phyloP scores from a whole-genome alignment of 306 rosid genomes.

The Glycine latifolia region DNA sequence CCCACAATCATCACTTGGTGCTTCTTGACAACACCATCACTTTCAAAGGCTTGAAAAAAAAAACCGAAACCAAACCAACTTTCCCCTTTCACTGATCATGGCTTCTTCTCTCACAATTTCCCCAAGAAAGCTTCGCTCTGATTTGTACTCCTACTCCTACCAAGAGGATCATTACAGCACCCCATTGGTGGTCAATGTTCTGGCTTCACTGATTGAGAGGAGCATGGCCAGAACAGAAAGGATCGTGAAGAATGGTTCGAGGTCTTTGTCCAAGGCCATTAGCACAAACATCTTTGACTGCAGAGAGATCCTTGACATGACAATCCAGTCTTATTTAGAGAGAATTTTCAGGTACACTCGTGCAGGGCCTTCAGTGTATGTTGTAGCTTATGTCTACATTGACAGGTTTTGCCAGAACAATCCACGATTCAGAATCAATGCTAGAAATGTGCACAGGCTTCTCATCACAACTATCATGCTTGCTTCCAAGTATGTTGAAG shows the following conservation, averaged over 20 bases:
- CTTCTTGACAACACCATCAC: background rate
- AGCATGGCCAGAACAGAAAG: slow-evolving; percentile 84
- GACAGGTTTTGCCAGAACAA: slow-evolving; percentile 84
- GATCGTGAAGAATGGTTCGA: slow-evolving; percentile 61
- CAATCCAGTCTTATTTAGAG: slow-evolving; percentile 76
- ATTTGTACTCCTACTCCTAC: slow-evolving; percentile 75
- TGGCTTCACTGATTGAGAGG: slow-evolving; percentile 89
- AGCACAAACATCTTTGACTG: slow-evolving; percentile 69
- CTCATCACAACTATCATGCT: slow-evolving; percentile 93
- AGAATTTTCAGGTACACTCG: slow-evolving; percentile 87
- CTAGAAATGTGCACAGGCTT: slow-evolving; percentile 85
- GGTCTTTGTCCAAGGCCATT: slow-evolving; percentile 53
- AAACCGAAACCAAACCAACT: background rate
- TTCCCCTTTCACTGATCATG: slow-evolving; percentile 45
- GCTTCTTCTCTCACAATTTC: slow-evolving; percentile 59
- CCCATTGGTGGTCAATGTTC: slow-evolving; percentile 77
- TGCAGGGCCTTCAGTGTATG: slow-evolving; percentile 82
- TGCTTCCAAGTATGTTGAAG: slow-evolving; percentile 91
- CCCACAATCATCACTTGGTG: slow-evolving; percentile 18
- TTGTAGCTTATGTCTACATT: slow-evolving; percentile 90
- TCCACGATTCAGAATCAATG: slow-evolving; percentile 71
- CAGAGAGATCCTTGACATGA: slow-evolving; percentile 85
- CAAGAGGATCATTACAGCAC: slow-evolving; percentile 59
- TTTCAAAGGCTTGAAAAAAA: background rate
- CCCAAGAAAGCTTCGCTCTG: slow-evolving; percentile 87